Percentiles rank a stretch among this genome's conserved stretches.
phyloP scores from a whole-genome alignment of 805 yeast genomes.

The Brettanomyces bruxellensis region DNA sequence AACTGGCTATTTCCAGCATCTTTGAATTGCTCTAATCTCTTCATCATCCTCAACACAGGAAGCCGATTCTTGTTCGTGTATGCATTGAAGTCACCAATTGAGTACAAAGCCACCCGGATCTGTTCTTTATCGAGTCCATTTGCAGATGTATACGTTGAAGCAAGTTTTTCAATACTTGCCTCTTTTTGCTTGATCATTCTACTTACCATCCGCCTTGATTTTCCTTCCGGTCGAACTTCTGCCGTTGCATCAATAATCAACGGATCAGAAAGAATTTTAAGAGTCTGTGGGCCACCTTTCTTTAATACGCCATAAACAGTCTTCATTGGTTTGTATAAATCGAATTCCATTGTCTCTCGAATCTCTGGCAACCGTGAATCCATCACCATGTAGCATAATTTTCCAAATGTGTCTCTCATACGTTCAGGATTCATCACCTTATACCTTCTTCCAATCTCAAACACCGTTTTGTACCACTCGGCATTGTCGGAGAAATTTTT shows the following conservation, averaged over 20 bases:
- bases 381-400: slow-evolving; percentile 77
- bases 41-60: slow-evolving; percentile 58
- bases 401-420: slow-evolving; percentile 73
- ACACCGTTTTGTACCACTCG: slow-evolving; percentile 61
- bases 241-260: slow-evolving; percentile 55
- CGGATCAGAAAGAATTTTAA: slow-evolving; percentile 46
- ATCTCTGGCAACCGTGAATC: slow-evolving; percentile 71
- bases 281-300: slow-evolving; percentile 26
- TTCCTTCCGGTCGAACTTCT: slow-evolving; percentile 54
- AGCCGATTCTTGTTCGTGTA: slow-evolving; percentile 59
- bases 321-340: slow-evolving; percentile 60
- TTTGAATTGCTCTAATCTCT: slow-evolving; percentile 38
- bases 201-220: slow-evolving; percentile 43
- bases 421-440: slow-evolving; percentile 79
- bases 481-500: slow-evolving; percentile 63
- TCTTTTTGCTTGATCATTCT: slow-evolving; percentile 59
- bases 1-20: slow-evolving; percentile 22
- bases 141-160: slow-evolving; percentile 35
- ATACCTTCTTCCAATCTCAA: slow-evolving; percentile 74
- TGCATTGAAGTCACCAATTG: slow-evolving; percentile 72
- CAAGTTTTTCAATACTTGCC: slow-evolving; percentile 53
- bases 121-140: slow-evolving; percentile 46
- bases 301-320: slow-evolving; percentile 46
- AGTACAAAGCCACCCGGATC: slow-evolving; percentile 62
- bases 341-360: slow-evolving; percentile 64